Base-by-base conservation (phyloP, 73 alveolate species). In the Paramecium sonneborni region DNA sequence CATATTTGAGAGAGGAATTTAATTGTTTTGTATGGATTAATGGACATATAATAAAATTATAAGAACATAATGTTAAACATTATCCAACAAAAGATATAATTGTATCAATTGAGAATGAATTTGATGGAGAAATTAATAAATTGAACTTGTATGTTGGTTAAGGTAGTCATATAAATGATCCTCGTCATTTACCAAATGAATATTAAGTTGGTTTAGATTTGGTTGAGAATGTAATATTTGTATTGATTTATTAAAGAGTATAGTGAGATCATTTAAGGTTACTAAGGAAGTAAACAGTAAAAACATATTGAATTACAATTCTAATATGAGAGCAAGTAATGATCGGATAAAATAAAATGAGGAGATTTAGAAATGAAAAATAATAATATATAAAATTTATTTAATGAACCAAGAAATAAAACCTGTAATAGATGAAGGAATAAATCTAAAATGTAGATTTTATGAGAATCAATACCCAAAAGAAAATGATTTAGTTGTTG, bases 401-500 rank as follows among this genome's bases (percentile, higher is more conserved):
- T 62, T 72, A 72, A 72, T 72, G 86, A 72, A n/a, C 12, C 57
- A 72, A 72, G 35, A 72, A 35, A 72, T 72, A 12, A 35, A 72
- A 72, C 57, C 86, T 15, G 86, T 72, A 2, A 41, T 72, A 23
- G 86, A 72, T 72, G 58, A 72, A 72, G 86, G 86, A 35, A 23
- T 37, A 6, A 72, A 72, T 35, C 44, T 72, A 18, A 72, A 62
- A 72, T 72, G 86, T 10, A 88, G 99, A 90, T 96, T 96, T 94
- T 97, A 97, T 88, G 97, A 94, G 87, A 94, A 96, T 34, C 92
- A 95, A 86, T 96, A 79, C 92, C 99, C 99, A 35, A 95, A 95
- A 69, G 98, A 92, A 62, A 88, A 95, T 76, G 99, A 97, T 68
- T 92, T 96, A 72, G 99, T 97, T 28, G 93, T 95, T 76, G 99